Percentiles rank a stretch among this genome's conserved stretches.
Evolutionary conservation across 1,284 basidiomycete genomes (phyloP).

Genomic region (Rhodotorula sp.): DNA sequence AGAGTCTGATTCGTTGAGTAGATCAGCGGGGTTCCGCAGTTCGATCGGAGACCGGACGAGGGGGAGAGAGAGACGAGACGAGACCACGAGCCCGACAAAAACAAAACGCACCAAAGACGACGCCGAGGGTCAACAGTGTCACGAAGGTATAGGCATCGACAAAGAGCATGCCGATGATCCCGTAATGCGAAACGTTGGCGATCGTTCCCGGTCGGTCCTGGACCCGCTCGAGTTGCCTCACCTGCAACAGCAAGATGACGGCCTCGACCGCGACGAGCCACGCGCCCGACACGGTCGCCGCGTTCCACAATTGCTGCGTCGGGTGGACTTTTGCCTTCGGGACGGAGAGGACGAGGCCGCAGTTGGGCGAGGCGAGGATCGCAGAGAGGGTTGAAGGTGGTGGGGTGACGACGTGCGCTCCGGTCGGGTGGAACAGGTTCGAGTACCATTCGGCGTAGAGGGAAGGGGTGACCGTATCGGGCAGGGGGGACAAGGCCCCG

Average conservation of each 20-base stretch:
- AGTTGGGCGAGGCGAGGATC: constrained; percentile 46
- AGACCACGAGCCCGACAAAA: background rate
- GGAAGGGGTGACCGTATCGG: constrained; percentile 11
- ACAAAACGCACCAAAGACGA: constrained; percentile 33
- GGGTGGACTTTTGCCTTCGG: constrained; percentile 26
- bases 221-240: constrained; percentile 47
- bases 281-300: constrained; percentile 43
- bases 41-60: background rate
- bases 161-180: constrained; percentile 20
- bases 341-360: constrained; percentile 44
- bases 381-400: constrained; percentile 40
- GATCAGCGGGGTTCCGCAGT: background rate
- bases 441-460: constrained; percentile 45
- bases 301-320: constrained; percentile 43
- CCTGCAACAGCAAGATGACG: constrained; percentile 43
- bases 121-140: constrained; percentile 39
- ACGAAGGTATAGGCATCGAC: constrained; percentile 46
- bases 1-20: constrained; percentile 21
- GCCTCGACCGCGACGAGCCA: constrained; percentile 43
- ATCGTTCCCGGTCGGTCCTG: constrained; percentile 38
- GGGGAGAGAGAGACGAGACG: too few relatives aligned
- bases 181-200: constrained; percentile 23
- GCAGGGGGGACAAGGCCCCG: constrained; percentile 44
- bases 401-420: constrained; percentile 39
- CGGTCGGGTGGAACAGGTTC: constrained; percentile 43